Base-by-base conservation (phyloP, 2,329 filamentous ascomycete genomes). In the Metarhizium robertsii region DNA sequence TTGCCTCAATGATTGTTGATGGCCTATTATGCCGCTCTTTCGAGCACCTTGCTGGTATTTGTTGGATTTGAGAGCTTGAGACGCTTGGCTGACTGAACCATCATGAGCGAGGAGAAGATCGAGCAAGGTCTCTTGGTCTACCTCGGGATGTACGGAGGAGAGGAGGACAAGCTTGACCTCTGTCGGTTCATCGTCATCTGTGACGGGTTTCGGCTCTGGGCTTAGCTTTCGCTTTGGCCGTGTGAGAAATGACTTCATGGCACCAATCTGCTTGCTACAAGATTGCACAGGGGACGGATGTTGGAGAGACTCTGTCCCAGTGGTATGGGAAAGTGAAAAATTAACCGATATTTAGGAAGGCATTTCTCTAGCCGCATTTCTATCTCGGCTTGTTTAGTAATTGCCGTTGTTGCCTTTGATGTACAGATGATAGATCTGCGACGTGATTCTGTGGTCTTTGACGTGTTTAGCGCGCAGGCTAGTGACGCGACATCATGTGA, bases 141-240 rank as follows among this genome's bases (percentile, higher is more conserved):
- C 61, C 0, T 75, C 67, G 0, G 88, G 83, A 61, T 91, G 80
- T 0, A 96, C 72, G 1, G 94, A 97, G 2, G 86, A 81, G 3
- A 99, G 74, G 1, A 95, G 75, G 1, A 91, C 91, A 14, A 99
- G 73, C 66, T 96, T 97, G 63, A 95, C 77, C 59, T 97, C 94
- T 0, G 94, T 99, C 1, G 88, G 85, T 50, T 95, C 88, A 13
- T 55, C 52, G 25, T 36, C 45, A 14, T 53, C 52, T 3, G 38
- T 29, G 32, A 25, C 40, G 25, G 55, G 47, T 57, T 64, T 53
- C 63, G 64, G 61, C 71, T 61, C 62, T 29, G 61, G 60, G 50
- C 60, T 65, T 25, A 59, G 56, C 55, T 72, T 84, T 54, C 81
- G 78, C 67, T 83, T 85, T 55, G 71, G 73, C 18, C 75, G 71